phyloP scores from a whole-genome alignment of 495 filamentous ascomycete genomes.

The Rusavskia elegans region DNA sequence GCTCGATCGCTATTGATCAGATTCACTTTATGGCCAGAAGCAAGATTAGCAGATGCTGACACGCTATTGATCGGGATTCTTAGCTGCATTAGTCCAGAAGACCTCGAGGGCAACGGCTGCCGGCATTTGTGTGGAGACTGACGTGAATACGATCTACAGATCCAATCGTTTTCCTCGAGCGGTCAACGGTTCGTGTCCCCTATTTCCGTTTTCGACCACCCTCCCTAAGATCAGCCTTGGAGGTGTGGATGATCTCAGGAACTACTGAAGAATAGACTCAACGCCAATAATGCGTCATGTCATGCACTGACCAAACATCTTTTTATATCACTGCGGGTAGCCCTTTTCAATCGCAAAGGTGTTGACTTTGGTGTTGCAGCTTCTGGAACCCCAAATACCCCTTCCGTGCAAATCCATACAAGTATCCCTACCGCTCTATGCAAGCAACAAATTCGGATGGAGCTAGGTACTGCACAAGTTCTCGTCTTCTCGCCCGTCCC shows the following conservation, averaged over 20 bases:
- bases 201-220: neutral
- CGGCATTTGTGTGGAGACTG: neutral
- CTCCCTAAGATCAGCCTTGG: neutral
- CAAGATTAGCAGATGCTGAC: neutral
- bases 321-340: neutral
- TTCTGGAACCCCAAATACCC: no score
- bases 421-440: no score
- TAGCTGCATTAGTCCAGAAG: neutral
- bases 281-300: neutral
- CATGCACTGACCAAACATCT: constrained; percentile 1
- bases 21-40: neutral
- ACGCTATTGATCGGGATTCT: neutral
- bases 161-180: neutral
- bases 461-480: no score
- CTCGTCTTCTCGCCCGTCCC: no score
- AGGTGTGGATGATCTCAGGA: neutral
- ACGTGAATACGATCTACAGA: neutral
- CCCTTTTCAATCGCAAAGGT: neutral
- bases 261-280: neutral
- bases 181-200: neutral
- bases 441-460: no score
- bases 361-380: no score
- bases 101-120: neutral
- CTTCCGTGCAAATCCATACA: no score
- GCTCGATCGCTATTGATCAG: neutral